Evolutionary conservation across 306 rosid genomes (phyloP), one percentile per base, ranked within the genome.

Genomic region (Astragalus membranaceus): DNA sequence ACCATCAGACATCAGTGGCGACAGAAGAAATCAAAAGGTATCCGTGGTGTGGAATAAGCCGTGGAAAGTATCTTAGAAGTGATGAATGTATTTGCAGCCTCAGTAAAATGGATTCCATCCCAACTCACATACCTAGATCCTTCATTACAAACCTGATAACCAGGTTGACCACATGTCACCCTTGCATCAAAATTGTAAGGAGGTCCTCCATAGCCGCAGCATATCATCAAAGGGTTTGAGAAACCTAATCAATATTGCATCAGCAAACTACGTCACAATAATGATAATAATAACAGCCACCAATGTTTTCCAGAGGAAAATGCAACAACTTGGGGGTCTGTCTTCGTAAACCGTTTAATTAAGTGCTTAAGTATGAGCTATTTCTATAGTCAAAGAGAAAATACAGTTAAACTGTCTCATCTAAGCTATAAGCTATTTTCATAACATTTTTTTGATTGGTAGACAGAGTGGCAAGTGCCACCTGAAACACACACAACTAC

Each of bases 141-240:
- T 72, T 93, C 90, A 2, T 44, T 67, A 32, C 96, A 93, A 9
- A 83, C 97, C 58, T 85, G 77, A 78, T 70, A 44, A 52, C 98
- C 97, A 8, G 92, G 87, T 12, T 83, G 86, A 60, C 97, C 97
- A 42, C 97, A 90, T 2, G 94, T 87, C 69, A 90, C 82, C 47
- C 82, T 77, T 11, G 37, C 49, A 39, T 88, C 77, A 77, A 85
- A 94, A 63, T 94, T 94, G 85, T 94, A 90, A 6, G 98, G 97
- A 50, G 92, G 95, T 7, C 98, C 97, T 59, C 98, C 98, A 9
- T 9, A 65, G 10, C 98, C 98, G 36, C 98, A 94, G 67, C 98
- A 94, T 37, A 87, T 92, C 95, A 85, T 87, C 66, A 88, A 76
- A 1, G 97, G 96, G 68, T 75, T 81, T 4, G 92, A 43, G 78